Evolutionary conservation across 2,329 filamentous ascomycete species (phyloP).

Genomic region (Arthrobotrys musiformis): DNA sequence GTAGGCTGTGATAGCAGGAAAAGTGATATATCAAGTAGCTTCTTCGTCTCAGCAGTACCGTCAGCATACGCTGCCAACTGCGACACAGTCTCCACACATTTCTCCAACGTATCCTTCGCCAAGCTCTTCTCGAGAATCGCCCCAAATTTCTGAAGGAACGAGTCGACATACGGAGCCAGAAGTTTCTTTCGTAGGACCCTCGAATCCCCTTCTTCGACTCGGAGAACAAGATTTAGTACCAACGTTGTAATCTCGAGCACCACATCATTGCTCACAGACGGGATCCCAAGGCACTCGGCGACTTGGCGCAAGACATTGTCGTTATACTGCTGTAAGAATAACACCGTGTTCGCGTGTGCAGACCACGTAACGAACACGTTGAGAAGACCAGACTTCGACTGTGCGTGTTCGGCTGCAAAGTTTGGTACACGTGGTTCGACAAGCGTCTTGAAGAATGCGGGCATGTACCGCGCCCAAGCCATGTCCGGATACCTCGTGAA

Average conservation of each 20-base stretch:
- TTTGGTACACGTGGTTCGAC: constrained; percentile 80
- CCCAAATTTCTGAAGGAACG: constrained; percentile 75
- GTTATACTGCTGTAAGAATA: constrained; percentile 75
- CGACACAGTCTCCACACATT: constrained; percentile 82
- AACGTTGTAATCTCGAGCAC: constrained; percentile 83
- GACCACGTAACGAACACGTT: constrained; percentile 86
- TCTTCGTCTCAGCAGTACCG: constrained; percentile 75
- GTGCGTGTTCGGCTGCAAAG: constrained; percentile 84
- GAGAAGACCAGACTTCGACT: constrained; percentile 85
- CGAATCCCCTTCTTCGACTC: constrained; percentile 67
- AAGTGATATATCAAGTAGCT: constrained; percentile 80
- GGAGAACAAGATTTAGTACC: constrained; percentile 74
- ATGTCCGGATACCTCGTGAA: constrained; percentile 78
- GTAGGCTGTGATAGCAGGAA: constrained; percentile 87
- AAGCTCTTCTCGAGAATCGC: constrained; percentile 73
- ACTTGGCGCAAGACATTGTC: constrained; percentile 73
- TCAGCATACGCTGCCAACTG: constrained; percentile 77
- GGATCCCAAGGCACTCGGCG: constrained; percentile 76
- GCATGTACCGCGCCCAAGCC: constrained; percentile 77
- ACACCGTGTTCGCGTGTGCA: constrained; percentile 71
- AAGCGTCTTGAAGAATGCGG: constrained; percentile 77
- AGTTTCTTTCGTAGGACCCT: constrained; percentile 70
- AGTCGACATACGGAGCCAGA: constrained; percentile 69
- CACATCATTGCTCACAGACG: constrained; percentile 85
- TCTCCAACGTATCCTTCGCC: constrained; percentile 79